Evolutionary conservation across 1,139 yeast species (phyloP).

Genomic region (Spencermartinsiella ligniputridi): DNA sequence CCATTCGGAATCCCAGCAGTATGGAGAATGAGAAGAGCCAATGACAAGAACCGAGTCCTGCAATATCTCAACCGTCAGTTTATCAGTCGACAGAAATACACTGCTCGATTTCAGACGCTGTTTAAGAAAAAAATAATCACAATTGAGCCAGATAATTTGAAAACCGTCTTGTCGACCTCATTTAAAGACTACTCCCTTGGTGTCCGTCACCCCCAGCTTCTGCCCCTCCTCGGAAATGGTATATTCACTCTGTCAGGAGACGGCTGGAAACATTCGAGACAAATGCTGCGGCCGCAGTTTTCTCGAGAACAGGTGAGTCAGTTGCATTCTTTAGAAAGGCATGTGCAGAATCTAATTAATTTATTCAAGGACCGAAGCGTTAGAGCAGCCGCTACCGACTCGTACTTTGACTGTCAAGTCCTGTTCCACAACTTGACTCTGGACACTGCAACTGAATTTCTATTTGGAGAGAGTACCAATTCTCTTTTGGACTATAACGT

Average conservation of each 20-base stretch:
- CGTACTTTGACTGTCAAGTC: slow-evolving; percentile 44
- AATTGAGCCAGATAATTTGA: slow-evolving; percentile 43
- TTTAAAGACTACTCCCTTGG: slow-evolving; percentile 53
- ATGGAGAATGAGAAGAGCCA: slow-evolving; percentile 8
- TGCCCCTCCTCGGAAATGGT: slow-evolving; percentile 51
- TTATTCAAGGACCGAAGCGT: slow-evolving; percentile 7
- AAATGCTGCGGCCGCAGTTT: slow-evolving; percentile 57
- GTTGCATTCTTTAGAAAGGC: slow-evolving; percentile 41
- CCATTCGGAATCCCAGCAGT: slow-evolving; percentile 21
- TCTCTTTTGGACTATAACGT: not conserved
- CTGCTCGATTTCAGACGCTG: slow-evolving; percentile 15
- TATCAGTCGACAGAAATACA: slow-evolving; percentile 6
- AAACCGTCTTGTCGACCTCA: slow-evolving; percentile 26
- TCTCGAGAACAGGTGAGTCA: slow-evolving; percentile 53
- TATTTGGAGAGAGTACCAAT: slow-evolving; percentile 44
- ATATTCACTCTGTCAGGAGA: slow-evolving; percentile 53
- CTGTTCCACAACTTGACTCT: slow-evolving; percentile 49
- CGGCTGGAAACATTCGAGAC: slow-evolving; percentile 56
- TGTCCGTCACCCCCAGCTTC: slow-evolving; percentile 39
- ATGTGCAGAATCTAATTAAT: slow-evolving; percentile 13
- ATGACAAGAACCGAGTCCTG: slow-evolving; percentile 8
- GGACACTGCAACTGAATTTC: slow-evolving; percentile 56
- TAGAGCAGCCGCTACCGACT: slow-evolving; percentile 11
- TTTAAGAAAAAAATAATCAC: slow-evolving; percentile 32
- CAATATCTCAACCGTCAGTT: slow-evolving; percentile 6